A percentile compares a stretch with the other conserved stretches of the same genome.
phyloP scores from a whole-genome alignment of 805 yeast genomes.

The Schizosaccharomyces japonicus region DNA sequence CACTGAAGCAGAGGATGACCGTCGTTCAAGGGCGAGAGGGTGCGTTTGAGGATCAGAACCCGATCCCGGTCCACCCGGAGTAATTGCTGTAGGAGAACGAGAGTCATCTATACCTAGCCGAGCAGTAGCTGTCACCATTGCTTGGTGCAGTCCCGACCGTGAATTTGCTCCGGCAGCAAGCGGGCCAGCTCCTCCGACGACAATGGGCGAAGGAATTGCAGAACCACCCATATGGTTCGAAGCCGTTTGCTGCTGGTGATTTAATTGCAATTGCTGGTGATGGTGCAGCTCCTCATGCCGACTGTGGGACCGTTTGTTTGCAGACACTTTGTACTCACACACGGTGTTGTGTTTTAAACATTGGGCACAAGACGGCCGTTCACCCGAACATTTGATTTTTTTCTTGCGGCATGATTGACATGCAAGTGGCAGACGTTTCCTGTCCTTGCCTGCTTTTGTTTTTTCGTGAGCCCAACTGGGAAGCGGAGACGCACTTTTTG shows the following conservation, averaged over 20 bases:
- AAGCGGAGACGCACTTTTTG: neutral
- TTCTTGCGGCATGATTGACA: conserved; percentile 4
- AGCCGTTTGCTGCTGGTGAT: neutral
- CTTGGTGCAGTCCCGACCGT: too few relatives aligned
- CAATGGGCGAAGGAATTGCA: too few relatives aligned
- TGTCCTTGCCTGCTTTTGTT: conserved; percentile 4
- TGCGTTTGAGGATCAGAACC: too few relatives aligned
- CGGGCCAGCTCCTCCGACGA: too few relatives aligned
- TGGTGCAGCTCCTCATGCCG: conserved; percentile 1
- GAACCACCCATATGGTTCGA: too few relatives aligned
- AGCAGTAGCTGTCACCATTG: too few relatives aligned
- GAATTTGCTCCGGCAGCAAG: too few relatives aligned
- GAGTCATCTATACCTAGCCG: too few relatives aligned
- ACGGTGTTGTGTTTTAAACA: conserved; percentile 1
- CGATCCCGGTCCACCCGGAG: too few relatives aligned
- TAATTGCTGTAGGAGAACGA: too few relatives aligned
- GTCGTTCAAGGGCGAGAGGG: too few relatives aligned
- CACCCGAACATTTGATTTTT: conserved; percentile 3
- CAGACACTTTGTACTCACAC: neutral
- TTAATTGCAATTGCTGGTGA: neutral
- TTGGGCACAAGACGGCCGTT: conserved; percentile 1
- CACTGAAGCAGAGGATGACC: too few relatives aligned
- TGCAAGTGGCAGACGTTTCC: conserved; percentile 5
- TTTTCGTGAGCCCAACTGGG: conserved; percentile 3
- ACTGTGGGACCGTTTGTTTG: neutral